Conservation (phyloP, 371 early-diverging fungal genomes). For the Choanephora cucurbitarum region DNA sequence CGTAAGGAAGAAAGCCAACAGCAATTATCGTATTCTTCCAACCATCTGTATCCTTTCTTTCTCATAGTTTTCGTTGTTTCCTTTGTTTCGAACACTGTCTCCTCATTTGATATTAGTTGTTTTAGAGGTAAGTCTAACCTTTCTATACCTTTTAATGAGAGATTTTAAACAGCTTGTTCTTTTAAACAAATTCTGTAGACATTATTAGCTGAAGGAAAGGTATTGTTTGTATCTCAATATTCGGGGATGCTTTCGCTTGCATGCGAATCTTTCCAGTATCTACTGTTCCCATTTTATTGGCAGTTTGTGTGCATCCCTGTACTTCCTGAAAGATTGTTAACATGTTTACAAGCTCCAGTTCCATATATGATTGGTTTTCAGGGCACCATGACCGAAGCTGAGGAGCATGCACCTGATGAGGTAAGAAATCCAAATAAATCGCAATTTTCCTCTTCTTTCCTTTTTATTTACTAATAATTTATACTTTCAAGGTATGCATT, state of each 20-base stretch:
- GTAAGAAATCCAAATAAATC: slow-evolving; percentile 32
- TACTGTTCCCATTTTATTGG: slow-evolving; percentile 82
- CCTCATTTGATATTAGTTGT: slow-evolving; percentile 70
- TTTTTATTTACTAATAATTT: slow-evolving; percentile 2
- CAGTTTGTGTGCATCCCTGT: slow-evolving; percentile 83
- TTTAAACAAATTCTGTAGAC: slow-evolving; percentile 51
- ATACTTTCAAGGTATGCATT: slow-evolving; percentile 62
- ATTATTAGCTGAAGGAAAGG: slow-evolving; percentile 72
- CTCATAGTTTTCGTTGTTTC: slow-evolving; percentile 76
- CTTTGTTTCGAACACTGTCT: slow-evolving; percentile 74
- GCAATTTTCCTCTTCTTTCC: neutral
- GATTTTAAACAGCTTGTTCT: too few species aligned
- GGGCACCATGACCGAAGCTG: slow-evolving; percentile 55
- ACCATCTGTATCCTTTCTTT: neutral
- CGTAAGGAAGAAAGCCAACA: slow-evolving; percentile 43
- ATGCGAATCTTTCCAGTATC: slow-evolving; percentile 67
- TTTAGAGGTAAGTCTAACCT: slow-evolving; percentile 68
- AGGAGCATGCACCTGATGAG: slow-evolving; percentile 66
- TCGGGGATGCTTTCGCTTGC: slow-evolving; percentile 75
- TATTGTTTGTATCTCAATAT: slow-evolving; percentile 73
- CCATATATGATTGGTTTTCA: slow-evolving; percentile 82
- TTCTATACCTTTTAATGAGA: too few species aligned
- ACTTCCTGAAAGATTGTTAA: slow-evolving; percentile 68
- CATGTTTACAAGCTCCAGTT: slow-evolving; percentile 80
- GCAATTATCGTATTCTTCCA: neutral